Conservation (phyloP, 805 yeast genomes). For the Starmerella vitae region DNA sequence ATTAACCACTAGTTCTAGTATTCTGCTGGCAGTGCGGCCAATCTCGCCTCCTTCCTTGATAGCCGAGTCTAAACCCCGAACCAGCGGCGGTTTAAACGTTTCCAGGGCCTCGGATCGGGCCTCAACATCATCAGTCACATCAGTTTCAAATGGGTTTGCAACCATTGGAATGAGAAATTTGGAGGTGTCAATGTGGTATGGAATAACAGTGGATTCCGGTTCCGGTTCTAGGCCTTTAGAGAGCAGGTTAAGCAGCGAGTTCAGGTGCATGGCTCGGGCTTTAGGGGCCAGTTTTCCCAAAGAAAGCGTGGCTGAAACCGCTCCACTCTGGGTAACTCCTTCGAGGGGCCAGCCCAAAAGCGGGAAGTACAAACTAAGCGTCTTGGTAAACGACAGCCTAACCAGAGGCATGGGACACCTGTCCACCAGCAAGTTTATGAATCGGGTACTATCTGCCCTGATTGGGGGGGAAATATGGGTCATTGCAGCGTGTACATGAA, state of each 20-base stretch:
- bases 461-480: slow-evolving; percentile 73
- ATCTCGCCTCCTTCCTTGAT: slow-evolving; percentile 14
- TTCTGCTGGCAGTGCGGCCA: slow-evolving; percentile 12
- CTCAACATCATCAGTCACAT: slow-evolving; percentile 21
- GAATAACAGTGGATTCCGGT: neutral
- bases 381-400: slow-evolving; percentile 19
- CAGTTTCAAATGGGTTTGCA: slow-evolving; percentile 14
- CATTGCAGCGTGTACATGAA: slow-evolving; percentile 82
- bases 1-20: neutral
- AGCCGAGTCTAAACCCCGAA: slow-evolving; percentile 6
- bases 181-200: slow-evolving; percentile 15
- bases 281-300: slow-evolving; percentile 20
- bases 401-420: slow-evolving; percentile 14
- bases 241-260: slow-evolving; percentile 16
- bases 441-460: slow-evolving; percentile 60
- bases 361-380: slow-evolving; percentile 48
- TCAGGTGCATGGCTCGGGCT: slow-evolving; percentile 20
- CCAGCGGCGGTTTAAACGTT: slow-evolving; percentile 7
- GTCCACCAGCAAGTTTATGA: slow-evolving; percentile 46
- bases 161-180: slow-evolving; percentile 14
- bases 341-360: slow-evolving; percentile 53
- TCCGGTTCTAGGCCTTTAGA: slow-evolving; percentile 14
- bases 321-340: slow-evolving; percentile 12
- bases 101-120: slow-evolving; percentile 18
- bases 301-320: slow-evolving; percentile 16